phyloP scores from a whole-genome alignment of 768 basidiomycete genomes.

The Mycena venus region DNA sequence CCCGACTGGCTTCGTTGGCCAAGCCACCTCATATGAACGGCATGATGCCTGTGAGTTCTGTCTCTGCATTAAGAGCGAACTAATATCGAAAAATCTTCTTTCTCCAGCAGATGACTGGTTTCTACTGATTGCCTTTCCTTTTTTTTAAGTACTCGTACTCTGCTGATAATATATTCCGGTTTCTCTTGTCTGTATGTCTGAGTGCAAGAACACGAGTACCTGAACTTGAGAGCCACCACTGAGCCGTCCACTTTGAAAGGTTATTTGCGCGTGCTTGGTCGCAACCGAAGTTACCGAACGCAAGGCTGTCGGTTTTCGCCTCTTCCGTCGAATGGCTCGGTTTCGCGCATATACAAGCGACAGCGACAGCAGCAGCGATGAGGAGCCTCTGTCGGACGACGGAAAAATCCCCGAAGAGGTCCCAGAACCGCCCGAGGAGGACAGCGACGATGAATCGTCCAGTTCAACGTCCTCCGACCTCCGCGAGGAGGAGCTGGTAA shows the following conservation, averaged over 20 bases:
- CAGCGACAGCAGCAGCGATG: conserved; percentile 62
- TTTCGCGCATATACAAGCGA: conserved; percentile 77
- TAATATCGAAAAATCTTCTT: neutral
- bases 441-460: conserved; percentile 51
- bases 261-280: conserved; percentile 16
- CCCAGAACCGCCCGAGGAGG: conserved; percentile 44
- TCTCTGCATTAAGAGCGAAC: neutral
- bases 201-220: too few relatives aligned
- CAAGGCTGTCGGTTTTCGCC: neutral
- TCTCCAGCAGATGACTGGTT: conserved; percentile 24
- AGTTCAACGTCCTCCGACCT: conserved; percentile 57
- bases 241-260: too few relatives aligned
- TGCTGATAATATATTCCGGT: conserved; percentile 29
- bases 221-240: too few relatives aligned
- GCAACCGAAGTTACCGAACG: neutral
- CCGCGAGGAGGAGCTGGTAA: conserved; percentile 64
- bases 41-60: conserved; percentile 75
- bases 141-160: conserved; percentile 19
- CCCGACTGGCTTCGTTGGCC: conserved; percentile 66
- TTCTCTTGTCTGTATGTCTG: neutral
- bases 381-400: conserved; percentile 40
- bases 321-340: conserved; percentile 64
- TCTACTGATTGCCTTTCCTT: conserved; percentile 27
- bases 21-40: conserved; percentile 80
- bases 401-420: conserved; percentile 49